Conservation (phyloP, 2,329 filamentous ascomycete genomes). For the Periconia macrospinosa region DNA sequence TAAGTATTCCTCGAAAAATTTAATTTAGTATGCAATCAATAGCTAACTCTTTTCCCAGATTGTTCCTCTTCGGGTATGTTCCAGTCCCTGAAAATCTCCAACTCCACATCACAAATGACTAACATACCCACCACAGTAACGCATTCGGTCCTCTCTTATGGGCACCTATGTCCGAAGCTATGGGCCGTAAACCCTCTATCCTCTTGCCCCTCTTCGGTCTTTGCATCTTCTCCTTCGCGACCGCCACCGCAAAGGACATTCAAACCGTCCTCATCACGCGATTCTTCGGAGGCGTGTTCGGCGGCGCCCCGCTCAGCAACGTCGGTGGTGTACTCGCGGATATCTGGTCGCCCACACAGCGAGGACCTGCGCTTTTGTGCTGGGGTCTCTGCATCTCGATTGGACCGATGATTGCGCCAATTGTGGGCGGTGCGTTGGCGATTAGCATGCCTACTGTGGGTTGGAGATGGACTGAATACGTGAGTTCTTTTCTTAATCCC, state of each 20-base stretch:
- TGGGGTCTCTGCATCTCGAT: constrained; percentile 18
- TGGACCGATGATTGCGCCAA: constrained; percentile 40
- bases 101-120: not conserved
- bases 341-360: constrained; percentile 15
- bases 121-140: constrained; percentile 35
- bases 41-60: not conserved
- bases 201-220: constrained; percentile 49
- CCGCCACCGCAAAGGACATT: constrained; percentile 50
- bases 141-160: constrained; percentile 31
- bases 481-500: constrained; percentile 28
- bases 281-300: constrained; percentile 55
- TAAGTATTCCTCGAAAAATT: not conserved
- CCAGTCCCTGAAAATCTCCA: not conserved
- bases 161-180: constrained; percentile 53
- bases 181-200: constrained; percentile 47
- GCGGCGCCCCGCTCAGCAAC: constrained; percentile 34
- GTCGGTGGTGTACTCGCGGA: constrained; percentile 21
- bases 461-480: constrained; percentile 56
- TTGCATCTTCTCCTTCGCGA: constrained; percentile 49
- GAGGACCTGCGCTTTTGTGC: constrained; percentile 16
- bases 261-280: constrained; percentile 53
- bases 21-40: too few species aligned
- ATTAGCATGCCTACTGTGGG: constrained; percentile 42
- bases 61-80: constrained; percentile 22
- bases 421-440: constrained; percentile 59